Percentiles rank a stretch among this genome's conserved stretches.
phyloP scores from a whole-genome alignment of 257 asterid genomes.

The Solanum lignicaule region DNA sequence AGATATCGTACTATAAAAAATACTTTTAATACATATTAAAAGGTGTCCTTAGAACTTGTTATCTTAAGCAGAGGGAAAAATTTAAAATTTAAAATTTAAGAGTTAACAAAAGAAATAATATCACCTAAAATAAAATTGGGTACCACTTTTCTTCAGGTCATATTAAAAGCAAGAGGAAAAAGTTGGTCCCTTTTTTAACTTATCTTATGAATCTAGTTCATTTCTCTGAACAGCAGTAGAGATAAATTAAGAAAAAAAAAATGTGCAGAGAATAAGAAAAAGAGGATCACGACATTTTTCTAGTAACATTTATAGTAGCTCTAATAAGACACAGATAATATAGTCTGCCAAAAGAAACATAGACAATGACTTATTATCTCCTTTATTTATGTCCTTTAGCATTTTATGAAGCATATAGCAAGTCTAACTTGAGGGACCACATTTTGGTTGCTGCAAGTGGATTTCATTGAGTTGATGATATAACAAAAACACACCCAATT shows the following conservation, averaged over 20 bases:
- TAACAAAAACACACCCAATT: too few species aligned
- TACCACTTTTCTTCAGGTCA: neutral
- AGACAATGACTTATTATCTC: neutral
- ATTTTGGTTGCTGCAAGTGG: neutral
- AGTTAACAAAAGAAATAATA: neutral
- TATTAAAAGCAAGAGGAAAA: neutral
- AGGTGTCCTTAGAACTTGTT: neutral
- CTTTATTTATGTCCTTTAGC: conserved; percentile 2
- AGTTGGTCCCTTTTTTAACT: neutral
- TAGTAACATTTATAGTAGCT: neutral
- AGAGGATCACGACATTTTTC: neutral
- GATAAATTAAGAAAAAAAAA: conserved; percentile 2
- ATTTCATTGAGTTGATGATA: neutral
- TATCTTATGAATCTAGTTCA: conserved; percentile 1
- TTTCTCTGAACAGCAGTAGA: neutral
- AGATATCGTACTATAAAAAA: too few species aligned
- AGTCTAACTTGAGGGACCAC: conserved; percentile 27
- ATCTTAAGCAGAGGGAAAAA: neutral
- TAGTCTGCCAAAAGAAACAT: neutral
- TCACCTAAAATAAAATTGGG: neutral
- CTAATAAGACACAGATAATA: neutral
- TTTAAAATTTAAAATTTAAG: neutral
- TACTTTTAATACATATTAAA: too few species aligned
- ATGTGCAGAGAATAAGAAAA: neutral
- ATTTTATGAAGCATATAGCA: conserved; percentile 1